Conservation (phyloP, 768 basidiomycete species). For the Dentipellis sp. region DNA sequence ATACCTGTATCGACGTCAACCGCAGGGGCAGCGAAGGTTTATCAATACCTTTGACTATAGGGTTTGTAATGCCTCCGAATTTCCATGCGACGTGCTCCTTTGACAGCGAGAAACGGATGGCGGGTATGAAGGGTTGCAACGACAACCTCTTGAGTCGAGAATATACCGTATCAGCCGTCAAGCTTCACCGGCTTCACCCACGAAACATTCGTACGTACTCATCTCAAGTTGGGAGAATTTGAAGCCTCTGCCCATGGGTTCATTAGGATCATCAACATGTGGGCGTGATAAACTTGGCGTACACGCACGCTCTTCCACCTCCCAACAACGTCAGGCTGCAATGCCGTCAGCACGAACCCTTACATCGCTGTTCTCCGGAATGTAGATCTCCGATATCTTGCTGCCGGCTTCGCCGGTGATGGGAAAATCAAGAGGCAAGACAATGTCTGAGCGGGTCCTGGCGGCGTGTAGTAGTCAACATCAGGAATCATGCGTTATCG, state of each 20-base stretch:
- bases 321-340: not conserved
- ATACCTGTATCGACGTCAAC: too few relatives aligned
- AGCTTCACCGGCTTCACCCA: too few relatives aligned
- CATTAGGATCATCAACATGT: not conserved
- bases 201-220: not conserved
- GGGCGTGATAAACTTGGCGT: not conserved
- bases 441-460: not conserved
- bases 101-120: not conserved
- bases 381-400: not conserved
- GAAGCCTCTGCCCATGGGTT: not conserved
- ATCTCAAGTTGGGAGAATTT: not conserved
- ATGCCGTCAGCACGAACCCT: too few relatives aligned
- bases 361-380: constrained; percentile 15
- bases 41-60: not conserved
- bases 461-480: not conserved
- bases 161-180: too few relatives aligned
- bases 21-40: too few relatives aligned
- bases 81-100: not conserved
- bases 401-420: not conserved
- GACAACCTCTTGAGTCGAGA: too few relatives aligned
- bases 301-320: not conserved
- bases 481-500: not conserved
- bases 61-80: not conserved
- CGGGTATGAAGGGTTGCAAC: not conserved
- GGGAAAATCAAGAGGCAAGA: constrained; percentile 4